These are phyloP conservation scores for Kuraishia borneana DNA, from an alignment of 805 yeast genomes.

Conservation along the genomic window DNA sequence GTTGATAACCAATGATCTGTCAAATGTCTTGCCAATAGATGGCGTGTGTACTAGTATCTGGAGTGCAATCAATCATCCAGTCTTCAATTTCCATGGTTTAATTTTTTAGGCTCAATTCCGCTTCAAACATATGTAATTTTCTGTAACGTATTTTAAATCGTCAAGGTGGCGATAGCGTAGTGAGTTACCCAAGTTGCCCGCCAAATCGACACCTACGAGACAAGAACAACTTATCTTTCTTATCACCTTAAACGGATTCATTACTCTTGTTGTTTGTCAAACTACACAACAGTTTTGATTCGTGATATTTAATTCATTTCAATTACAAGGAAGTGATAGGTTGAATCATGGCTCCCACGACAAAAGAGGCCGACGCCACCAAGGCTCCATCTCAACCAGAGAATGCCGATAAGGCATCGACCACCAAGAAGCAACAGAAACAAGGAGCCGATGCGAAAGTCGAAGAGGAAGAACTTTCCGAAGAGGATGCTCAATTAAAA, in stretches of 20 bases:
- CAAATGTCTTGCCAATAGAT: neutral
- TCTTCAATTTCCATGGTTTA: neutral
- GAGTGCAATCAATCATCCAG: neutral
- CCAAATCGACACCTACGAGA: no score
- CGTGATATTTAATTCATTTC: neutral
- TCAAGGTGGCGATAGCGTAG: no score
- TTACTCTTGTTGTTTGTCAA: no score
- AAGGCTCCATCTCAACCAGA: conserved; percentile 4
- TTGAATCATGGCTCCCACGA: neutral
- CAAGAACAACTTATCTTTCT: no score
- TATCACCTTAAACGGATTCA: no score
- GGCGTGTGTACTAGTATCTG: conserved; percentile 1
- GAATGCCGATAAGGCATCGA: conserved; percentile 8
- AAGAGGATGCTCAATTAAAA: conserved; percentile 85
- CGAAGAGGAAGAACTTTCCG: conserved; percentile 77
- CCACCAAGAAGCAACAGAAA: conserved; percentile 5
- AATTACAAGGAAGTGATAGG: neutral
- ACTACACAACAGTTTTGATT: neutral
- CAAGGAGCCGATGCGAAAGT: neutral
- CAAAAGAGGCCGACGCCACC: conserved; percentile 3
- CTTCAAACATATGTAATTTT: no score
- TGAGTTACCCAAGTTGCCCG: no score
- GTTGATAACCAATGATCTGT: neutral
- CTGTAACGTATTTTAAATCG: no score
- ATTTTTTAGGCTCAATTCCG: neutral